Conservation (phyloP, 768 basidiomycete genomes). For the Lentinula raphanica region DNA sequence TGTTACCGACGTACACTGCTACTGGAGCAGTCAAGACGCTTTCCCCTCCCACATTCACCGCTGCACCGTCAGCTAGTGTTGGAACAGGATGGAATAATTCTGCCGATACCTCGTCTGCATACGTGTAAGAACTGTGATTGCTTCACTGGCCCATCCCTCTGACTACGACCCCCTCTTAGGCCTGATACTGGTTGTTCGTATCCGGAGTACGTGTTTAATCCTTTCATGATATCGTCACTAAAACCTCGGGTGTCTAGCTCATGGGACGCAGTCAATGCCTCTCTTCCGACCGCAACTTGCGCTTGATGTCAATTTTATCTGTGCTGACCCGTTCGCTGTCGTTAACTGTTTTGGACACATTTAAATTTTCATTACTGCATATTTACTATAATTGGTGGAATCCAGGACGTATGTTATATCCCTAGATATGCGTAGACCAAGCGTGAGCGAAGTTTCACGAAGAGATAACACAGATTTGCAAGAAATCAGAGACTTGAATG, state of each 20-base stretch:
- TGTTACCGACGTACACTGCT: constrained; percentile 66
- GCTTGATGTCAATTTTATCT: constrained; percentile 1
- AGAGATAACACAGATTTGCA: too few relatives aligned
- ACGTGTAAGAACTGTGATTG: constrained; percentile 33
- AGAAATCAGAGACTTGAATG: constrained; percentile 37
- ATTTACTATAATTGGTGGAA: too few relatives aligned
- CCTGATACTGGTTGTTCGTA: constrained; percentile 61
- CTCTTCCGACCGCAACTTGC: constrained; percentile 44
- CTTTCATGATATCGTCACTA: not conserved
- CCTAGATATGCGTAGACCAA: too few relatives aligned
- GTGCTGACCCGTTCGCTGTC: too few relatives aligned
- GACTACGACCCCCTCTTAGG: constrained; percentile 17
- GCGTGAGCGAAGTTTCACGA: too few relatives aligned
- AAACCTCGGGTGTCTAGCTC: too few relatives aligned
- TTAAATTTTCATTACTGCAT: too few relatives aligned
- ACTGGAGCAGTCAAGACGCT: constrained; percentile 63
- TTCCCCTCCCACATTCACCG: constrained; percentile 57
- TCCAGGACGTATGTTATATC: too few relatives aligned
- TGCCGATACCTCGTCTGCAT: constrained; percentile 54
- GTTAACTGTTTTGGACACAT: too few relatives aligned
- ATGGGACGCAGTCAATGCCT: constrained; percentile 52
- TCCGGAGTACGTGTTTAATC: constrained; percentile 37
- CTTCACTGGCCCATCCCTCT: not conserved
- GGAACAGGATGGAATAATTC: constrained; percentile 78
- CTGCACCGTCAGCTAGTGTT: constrained; percentile 43